A percentile compares a stretch with the other conserved stretches of the same genome.
phyloP scores from a whole-genome alignment of 2,329 filamentous ascomycete genomes.

The Epichloe uncinata region DNA sequence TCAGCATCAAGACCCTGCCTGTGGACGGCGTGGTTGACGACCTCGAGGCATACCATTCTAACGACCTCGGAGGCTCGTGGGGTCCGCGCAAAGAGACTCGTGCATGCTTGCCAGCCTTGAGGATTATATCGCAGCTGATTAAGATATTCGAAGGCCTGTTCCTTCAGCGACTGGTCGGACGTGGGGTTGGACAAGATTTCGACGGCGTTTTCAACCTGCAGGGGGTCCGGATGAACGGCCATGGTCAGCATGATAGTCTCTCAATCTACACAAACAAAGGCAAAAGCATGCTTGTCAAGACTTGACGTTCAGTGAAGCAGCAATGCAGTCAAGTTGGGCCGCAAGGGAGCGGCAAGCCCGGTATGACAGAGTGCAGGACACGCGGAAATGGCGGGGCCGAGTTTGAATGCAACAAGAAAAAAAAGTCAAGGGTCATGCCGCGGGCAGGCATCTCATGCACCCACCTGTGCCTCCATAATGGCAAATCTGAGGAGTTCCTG shows the following conservation, averaged over 20 bases:
- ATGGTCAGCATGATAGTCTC: constrained; percentile 1
- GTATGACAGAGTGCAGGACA: background rate
- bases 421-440: background rate
- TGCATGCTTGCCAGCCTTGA: constrained; percentile 81
- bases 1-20: constrained; percentile 60
- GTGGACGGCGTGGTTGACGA: constrained; percentile 85
- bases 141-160: constrained; percentile 71
- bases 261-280: background rate
- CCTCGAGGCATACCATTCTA: constrained; percentile 78
- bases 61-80: constrained; percentile 71
- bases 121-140: constrained; percentile 68
- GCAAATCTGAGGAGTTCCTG: background rate
- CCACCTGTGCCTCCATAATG: constrained; percentile 36
- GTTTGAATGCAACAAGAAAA: background rate
- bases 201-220: constrained; percentile 84
- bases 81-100: constrained; percentile 68
- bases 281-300: background rate
- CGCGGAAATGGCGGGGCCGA: background rate
- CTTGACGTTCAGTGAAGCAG: background rate
- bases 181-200: constrained; percentile 79
- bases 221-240: background rate
- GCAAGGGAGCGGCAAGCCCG: background rate
- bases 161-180: constrained; percentile 61
- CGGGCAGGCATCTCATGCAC: constrained; percentile 9
- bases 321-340: background rate